These are phyloP conservation scores for Lagenidium giganteum DNA, from an alignment of 352 stramenopile genomes.

Conservation along the genomic window DNA sequence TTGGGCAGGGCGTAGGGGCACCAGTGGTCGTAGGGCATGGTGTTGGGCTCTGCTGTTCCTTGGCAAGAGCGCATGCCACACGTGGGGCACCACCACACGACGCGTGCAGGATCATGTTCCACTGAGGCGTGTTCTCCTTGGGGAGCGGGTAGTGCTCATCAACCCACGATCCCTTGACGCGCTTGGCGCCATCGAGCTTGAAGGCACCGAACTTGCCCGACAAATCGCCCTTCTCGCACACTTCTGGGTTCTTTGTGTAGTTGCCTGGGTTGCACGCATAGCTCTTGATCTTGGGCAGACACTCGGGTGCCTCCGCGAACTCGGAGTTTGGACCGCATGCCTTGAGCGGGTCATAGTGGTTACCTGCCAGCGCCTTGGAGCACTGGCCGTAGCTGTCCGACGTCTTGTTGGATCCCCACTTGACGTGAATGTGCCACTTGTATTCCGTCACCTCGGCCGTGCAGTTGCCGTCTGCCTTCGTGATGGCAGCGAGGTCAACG, in stretches of 20 bases:
- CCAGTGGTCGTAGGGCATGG: too few relatives aligned
- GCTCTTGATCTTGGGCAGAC: conserved; percentile 11
- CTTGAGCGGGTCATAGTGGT: conserved; percentile 29
- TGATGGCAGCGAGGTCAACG: conserved; percentile 10
- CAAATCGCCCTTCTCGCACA: conserved; percentile 27
- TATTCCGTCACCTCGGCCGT: conserved; percentile 17
- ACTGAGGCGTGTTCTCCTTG: conserved; percentile 18
- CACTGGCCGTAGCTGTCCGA: conserved; percentile 19
- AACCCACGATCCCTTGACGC: conserved; percentile 8
- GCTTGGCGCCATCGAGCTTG: conserved; percentile 8
- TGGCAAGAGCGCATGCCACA: conserved; percentile 17
- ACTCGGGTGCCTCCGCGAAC: conserved; percentile 10
- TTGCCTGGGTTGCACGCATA: conserved; percentile 23
- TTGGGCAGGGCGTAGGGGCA: too few relatives aligned
- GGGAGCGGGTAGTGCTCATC: conserved; percentile 19
- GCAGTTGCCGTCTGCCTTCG: conserved; percentile 27
- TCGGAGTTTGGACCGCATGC: conserved; percentile 27
- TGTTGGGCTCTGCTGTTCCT: too few relatives aligned
- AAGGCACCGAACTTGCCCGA: conserved; percentile 27
- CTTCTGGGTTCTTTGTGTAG: conserved; percentile 13
- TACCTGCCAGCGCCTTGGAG: conserved; percentile 11
- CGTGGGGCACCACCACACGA: conserved; percentile 21
- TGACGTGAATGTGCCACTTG: conserved; percentile 33
- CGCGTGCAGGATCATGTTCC: conserved; percentile 28
- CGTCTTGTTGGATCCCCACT: conserved; percentile 18